These are phyloP conservation scores for Phlegmacium glaucopus DNA, from an alignment of 768 basidiomycete genomes.

Conservation along the genomic window DNA sequence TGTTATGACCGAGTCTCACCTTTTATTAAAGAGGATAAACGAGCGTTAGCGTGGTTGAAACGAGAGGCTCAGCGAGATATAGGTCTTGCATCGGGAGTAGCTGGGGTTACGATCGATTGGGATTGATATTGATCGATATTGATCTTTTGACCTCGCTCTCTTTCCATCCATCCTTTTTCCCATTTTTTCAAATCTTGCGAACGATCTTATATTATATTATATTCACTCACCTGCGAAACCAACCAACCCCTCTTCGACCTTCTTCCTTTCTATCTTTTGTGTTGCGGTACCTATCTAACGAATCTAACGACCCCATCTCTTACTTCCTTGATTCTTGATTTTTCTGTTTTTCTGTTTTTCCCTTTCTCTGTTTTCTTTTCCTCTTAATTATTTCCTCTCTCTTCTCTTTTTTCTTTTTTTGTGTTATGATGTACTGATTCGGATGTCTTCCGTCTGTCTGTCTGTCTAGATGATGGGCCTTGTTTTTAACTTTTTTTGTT, in stretches of 20 bases:
- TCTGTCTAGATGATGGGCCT: slow-evolving; percentile 21
- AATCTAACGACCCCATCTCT: too few relatives aligned
- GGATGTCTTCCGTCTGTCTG: neutral
- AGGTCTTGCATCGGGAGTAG: slow-evolving; percentile 66
- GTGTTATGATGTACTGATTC: neutral
- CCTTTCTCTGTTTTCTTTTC: too few relatives aligned
- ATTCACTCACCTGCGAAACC: too few relatives aligned
- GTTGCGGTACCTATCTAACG: too few relatives aligned
- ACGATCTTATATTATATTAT: too few relatives aligned
- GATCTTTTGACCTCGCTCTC: neutral
- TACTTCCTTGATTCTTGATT: too few relatives aligned
- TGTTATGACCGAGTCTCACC: slow-evolving; percentile 66
- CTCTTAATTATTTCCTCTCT: neutral
- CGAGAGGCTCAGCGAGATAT: slow-evolving; percentile 74
- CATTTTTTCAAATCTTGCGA: slow-evolving; percentile 3
- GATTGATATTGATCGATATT: too few relatives aligned
- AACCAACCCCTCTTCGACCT: slow-evolving; percentile 1
- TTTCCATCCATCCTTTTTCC: neutral
- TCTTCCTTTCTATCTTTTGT: too few relatives aligned
- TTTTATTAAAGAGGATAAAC: slow-evolving; percentile 70
- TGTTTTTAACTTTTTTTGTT: slow-evolving; percentile 1
- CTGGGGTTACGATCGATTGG: slow-evolving; percentile 79
- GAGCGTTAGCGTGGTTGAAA: slow-evolving; percentile 77
- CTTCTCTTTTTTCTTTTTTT: slow-evolving; percentile 4
- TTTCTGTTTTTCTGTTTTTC: too few relatives aligned